Conservation (phyloP, 768 basidiomycete genomes). For the Suillus occidentalis region DNA sequence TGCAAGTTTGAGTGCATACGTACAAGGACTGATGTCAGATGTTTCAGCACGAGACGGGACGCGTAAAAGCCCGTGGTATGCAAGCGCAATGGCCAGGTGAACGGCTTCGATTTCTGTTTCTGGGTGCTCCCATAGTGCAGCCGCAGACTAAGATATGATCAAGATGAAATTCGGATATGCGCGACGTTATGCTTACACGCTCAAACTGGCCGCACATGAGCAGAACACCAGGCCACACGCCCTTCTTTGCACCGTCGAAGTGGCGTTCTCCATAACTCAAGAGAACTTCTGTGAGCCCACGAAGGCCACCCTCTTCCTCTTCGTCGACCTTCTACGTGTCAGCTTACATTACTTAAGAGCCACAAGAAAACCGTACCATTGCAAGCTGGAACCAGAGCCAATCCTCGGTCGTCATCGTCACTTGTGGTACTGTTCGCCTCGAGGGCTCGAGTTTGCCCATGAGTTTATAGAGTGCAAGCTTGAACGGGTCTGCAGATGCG, state of each 20-base stretch:
- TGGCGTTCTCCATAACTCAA: slow-evolving; percentile 80
- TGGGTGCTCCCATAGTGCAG: slow-evolving; percentile 83
- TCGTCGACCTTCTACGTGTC: slow-evolving; percentile 60
- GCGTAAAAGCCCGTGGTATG: slow-evolving; percentile 90
- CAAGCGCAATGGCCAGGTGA: slow-evolving; percentile 87
- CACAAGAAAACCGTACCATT: slow-evolving; percentile 49
- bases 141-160: slow-evolving; percentile 66
- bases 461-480: slow-evolving; percentile 92
- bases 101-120: slow-evolving; percentile 92
- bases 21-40: slow-evolving; percentile 82
- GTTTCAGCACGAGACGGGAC: slow-evolving; percentile 80
- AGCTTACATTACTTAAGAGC: slow-evolving; percentile 1
- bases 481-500: slow-evolving; percentile 89
- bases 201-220: slow-evolving; percentile 96
- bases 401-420: slow-evolving; percentile 93
- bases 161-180: not conserved
- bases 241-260: slow-evolving; percentile 66
- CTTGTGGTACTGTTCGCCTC: slow-evolving; percentile 74
- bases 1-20: slow-evolving; percentile 28
- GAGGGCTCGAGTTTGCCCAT: slow-evolving; percentile 89
- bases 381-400: slow-evolving; percentile 98
- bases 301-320: slow-evolving; percentile 76
- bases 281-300: slow-evolving; percentile 71
- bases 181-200: slow-evolving; percentile 49
- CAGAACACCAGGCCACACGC: slow-evolving; percentile 80